phyloP scores from a whole-genome alignment of 768 basidiomycete genomes.

The Brasilioporus rufonigricans region DNA sequence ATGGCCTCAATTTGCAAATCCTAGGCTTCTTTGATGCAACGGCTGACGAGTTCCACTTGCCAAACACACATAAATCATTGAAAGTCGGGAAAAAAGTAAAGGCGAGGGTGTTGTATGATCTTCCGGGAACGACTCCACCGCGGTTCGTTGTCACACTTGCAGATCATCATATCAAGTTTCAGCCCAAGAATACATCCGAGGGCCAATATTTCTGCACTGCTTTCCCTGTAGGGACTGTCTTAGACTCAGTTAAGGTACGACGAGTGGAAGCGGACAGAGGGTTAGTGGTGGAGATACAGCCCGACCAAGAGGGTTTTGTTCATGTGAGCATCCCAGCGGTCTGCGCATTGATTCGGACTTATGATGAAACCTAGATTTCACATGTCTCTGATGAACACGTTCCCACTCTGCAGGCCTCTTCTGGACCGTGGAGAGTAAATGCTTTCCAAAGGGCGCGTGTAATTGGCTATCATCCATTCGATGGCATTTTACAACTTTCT shows the following conservation, averaged over 20 bases:
- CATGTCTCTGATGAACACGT: conserved; percentile 90
- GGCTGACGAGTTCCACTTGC: conserved; percentile 76
- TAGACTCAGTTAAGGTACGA: conserved; percentile 72
- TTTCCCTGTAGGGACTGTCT: conserved; percentile 69
- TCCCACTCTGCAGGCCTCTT: conserved; percentile 64
- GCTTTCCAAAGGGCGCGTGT: conserved; percentile 84
- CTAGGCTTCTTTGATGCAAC: conserved; percentile 93
- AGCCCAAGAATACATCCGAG: conserved; percentile 34
- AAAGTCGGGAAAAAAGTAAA: conserved; percentile 77
- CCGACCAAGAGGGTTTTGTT: conserved; percentile 73
- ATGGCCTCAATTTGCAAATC: conserved; percentile 84
- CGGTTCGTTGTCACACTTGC: conserved; percentile 79
- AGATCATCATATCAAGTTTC: conserved; percentile 65
- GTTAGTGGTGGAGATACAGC: conserved; percentile 62
- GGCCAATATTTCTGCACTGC: conserved; percentile 45
- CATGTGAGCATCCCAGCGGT: conserved; percentile 59
- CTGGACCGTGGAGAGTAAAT: conserved; percentile 78
- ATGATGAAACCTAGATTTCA: conserved; percentile 64
- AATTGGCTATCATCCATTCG: conserved; percentile 79
- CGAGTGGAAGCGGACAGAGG: conserved; percentile 83
- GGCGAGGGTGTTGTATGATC: conserved; percentile 80
- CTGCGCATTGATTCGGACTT: not conserved
- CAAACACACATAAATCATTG: conserved; percentile 40
- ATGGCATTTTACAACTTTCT: conserved; percentile 87
- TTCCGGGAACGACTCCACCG: conserved; percentile 65